These are phyloP conservation scores for Dendrobium huoshanense DNA, from an alignment of 106 monocot genomes.

Conservation along the genomic window DNA sequence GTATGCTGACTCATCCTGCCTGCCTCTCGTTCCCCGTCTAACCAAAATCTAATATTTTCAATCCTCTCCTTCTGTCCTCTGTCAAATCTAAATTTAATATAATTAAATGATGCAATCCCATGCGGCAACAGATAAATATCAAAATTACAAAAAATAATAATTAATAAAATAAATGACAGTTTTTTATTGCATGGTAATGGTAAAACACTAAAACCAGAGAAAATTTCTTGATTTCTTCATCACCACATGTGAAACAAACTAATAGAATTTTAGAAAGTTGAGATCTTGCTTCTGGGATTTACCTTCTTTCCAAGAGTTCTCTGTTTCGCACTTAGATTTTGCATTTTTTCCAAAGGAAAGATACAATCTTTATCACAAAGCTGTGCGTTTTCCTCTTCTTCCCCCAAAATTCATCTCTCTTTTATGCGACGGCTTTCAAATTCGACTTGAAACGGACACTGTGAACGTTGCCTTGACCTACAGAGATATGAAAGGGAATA, in stretches of 20 bases:
- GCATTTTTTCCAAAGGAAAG: too few species aligned
- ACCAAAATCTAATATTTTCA: not conserved
- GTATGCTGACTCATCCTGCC: not conserved
- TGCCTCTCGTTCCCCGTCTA: not conserved
- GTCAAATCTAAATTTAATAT: not conserved
- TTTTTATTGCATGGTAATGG: too few species aligned
- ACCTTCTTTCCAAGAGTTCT: too few species aligned
- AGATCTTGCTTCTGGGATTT: too few species aligned
- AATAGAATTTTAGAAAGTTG: too few species aligned
- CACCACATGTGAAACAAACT: not conserved
- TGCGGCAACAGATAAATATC: not conserved
- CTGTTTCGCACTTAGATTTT: too few species aligned
- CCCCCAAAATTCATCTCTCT: not conserved
- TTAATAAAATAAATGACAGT: too few species aligned
- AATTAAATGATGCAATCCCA: not conserved
- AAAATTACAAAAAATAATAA: not conserved
- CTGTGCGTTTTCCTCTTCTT: too few species aligned
- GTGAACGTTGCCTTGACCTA: not conserved
- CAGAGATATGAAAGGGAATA: too few species aligned
- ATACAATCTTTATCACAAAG: too few species aligned
- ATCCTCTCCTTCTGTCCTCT: not conserved
- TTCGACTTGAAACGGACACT: not conserved
- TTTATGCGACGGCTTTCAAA: not conserved
- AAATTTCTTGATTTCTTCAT: not conserved
- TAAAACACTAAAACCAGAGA: too few species aligned